Evolutionary conservation across 345 rosid species (phyloP).

Genomic region (Heritiera fomes): DNA sequence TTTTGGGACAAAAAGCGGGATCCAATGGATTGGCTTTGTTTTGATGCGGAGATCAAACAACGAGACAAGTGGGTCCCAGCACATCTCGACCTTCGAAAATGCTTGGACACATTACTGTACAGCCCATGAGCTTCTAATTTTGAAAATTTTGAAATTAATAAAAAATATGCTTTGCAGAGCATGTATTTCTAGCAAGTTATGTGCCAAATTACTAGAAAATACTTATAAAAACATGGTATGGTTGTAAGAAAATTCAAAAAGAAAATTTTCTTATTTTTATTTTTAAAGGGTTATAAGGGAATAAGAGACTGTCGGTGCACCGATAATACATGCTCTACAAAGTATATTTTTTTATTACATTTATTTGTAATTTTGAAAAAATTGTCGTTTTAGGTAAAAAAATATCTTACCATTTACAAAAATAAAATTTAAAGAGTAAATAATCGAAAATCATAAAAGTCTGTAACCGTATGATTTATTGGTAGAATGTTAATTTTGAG

Average conservation of each 20-base stretch:
- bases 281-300: neutral
- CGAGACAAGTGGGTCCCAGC: conserved; percentile 23
- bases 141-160: too few species aligned
- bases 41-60: conserved; percentile 19
- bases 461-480: too few species aligned
- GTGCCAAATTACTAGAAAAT: too few species aligned
- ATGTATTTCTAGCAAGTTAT: too few species aligned
- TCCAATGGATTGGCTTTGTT: conserved; percentile 21
- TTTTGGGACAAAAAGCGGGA: neutral
- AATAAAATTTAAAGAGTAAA: neutral
- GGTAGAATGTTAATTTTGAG: too few species aligned
- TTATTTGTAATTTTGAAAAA: neutral
- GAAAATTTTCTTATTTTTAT: too few species aligned
- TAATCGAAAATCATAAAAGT: neutral
- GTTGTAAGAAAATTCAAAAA: too few species aligned
- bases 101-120: conserved; percentile 25
- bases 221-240: too few species aligned
- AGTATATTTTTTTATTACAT: neutral
- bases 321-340: neutral
- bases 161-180: too few species aligned
- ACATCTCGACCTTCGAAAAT: conserved; percentile 21
- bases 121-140: neutral
- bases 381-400: neutral
- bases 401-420: neutral
- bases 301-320: neutral